These are phyloP conservation scores for Agapanthus africanus DNA, from an alignment of 106 monocot species.

Conservation along the genomic window DNA sequence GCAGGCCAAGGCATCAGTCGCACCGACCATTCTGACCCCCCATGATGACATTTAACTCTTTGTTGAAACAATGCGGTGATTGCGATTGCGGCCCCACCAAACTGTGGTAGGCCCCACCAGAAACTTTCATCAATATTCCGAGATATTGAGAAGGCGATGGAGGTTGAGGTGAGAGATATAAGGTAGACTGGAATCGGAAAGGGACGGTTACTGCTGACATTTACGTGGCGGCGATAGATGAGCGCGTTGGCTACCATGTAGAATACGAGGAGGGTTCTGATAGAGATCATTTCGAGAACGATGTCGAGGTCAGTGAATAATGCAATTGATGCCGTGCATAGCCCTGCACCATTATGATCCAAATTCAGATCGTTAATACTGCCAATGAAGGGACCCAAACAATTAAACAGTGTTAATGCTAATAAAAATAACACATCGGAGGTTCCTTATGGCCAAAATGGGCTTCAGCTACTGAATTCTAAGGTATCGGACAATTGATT, in stretches of 20 bases:
- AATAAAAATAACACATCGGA: too few relatives aligned
- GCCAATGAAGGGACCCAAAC: too few relatives aligned
- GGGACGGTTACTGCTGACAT: too few relatives aligned
- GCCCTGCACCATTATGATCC: too few relatives aligned
- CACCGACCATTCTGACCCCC: conserved; percentile 20
- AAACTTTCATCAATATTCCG: too few relatives aligned
- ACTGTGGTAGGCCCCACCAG: conserved; percentile 44
- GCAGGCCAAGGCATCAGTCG: conserved; percentile 76
- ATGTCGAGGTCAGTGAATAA: conserved; percentile 64
- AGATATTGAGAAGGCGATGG: conserved; percentile 46
- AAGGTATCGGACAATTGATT: too few relatives aligned
- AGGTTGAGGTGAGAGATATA: conserved; percentile 35
- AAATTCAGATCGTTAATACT: too few relatives aligned
- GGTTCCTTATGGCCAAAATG: too few relatives aligned
- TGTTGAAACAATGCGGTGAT: conserved; percentile 35
- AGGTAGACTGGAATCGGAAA: conserved; percentile 43
- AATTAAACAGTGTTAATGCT: too few relatives aligned
- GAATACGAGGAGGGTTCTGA: conserved; percentile 65
- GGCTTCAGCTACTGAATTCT: too few relatives aligned
- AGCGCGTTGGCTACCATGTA: conserved; percentile 75
- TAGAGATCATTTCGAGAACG: conserved; percentile 60
- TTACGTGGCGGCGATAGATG: conserved; percentile 49
- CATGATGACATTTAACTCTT: background rate
- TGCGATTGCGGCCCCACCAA: conserved; percentile 18
- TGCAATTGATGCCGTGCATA: conserved; percentile 66